Conservation (phyloP, 306 rosid species). For the Oemleria cerasiformis region DNA sequence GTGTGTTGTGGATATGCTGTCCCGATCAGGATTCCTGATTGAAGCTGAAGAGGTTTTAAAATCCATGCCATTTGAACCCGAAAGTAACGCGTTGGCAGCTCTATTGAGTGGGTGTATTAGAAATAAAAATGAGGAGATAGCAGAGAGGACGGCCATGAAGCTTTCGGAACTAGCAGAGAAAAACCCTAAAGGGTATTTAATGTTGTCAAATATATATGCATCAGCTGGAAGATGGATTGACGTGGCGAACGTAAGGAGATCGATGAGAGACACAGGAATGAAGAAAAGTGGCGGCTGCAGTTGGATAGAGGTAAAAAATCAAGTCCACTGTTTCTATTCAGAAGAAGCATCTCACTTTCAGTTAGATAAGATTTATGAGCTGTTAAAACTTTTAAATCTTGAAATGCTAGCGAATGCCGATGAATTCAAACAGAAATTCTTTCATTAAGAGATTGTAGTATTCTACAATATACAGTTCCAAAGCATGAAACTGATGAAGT, state of each 20-base stretch:
- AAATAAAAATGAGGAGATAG: constrained; percentile 8
- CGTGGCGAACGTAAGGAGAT: constrained; percentile 6
- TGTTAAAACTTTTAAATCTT: background rate
- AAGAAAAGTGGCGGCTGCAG: constrained; percentile 15
- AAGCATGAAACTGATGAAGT: background rate
- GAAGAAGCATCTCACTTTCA: constrained; percentile 20
- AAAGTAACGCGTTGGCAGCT: constrained; percentile 16
- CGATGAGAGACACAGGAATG: constrained; percentile 10
- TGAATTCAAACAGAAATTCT: background rate
- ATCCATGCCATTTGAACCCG: constrained; percentile 13
- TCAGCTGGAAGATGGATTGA: constrained; percentile 16
- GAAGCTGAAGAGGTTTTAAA: constrained; percentile 13
- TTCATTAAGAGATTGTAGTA: background rate
- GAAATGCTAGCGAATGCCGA: constrained; percentile 12
- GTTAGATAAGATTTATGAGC: background rate
- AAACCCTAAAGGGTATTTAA: constrained; percentile 1
- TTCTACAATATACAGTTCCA: background rate
- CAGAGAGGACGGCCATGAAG: constrained; percentile 18
- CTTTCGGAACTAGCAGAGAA: background rate
- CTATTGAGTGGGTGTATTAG: constrained; percentile 8
- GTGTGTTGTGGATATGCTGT: constrained; percentile 17
- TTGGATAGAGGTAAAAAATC: constrained; percentile 14
- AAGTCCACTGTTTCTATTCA: constrained; percentile 10
- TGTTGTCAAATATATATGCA: constrained; percentile 13
- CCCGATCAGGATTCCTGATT: constrained; percentile 13